Percentiles rank a stretch among this genome's conserved stretches.
These are phyloP conservation scores for Dothideomycetes sp. DNA, from an alignment of 2,329 filamentous ascomycete species.

Conservation along the genomic window DNA sequence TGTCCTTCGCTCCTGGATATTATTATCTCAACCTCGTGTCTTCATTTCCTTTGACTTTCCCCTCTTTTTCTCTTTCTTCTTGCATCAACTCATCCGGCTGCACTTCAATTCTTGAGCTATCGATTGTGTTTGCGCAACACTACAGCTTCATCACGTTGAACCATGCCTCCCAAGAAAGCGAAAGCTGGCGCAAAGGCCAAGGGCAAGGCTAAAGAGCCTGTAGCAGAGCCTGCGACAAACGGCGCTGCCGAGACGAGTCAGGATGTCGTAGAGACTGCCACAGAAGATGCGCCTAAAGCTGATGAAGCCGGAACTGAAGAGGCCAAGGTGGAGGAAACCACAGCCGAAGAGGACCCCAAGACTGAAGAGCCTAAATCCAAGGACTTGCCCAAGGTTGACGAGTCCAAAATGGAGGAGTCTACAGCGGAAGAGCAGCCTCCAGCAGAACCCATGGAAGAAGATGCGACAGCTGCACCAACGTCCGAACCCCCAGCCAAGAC, in stretches of 20 bases:
- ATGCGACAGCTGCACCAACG: neutral
- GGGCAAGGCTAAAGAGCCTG: constrained; percentile 5
- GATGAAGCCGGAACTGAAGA: neutral
- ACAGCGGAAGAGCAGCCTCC: neutral
- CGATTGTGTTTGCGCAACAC: neutral
- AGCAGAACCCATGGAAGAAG: neutral
- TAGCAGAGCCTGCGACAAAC: constrained; percentile 6
- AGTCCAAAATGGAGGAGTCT: too few species aligned
- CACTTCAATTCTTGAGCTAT: too few species aligned
- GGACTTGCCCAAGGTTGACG: neutral
- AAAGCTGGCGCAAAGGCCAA: constrained; percentile 4
- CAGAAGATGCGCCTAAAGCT: neutral
- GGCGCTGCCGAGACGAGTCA: neutral
- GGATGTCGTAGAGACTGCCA: neutral
- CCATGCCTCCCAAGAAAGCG: constrained; percentile 17
- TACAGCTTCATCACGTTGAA: neutral
- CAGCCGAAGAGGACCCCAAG: neutral
- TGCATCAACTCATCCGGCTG: too few species aligned
- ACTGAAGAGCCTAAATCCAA: neutral
- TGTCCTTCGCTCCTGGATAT: neutral
- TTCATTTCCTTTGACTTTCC: neutral
- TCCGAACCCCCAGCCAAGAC: constrained; percentile 1
- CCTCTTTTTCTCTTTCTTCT: neutral
- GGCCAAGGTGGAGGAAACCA: neutral
- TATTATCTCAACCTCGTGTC: neutral